Evolutionary conservation across 2,329 filamentous ascomycete genomes (phyloP).

Genomic region (Chrysoporthe cubensis): DNA sequence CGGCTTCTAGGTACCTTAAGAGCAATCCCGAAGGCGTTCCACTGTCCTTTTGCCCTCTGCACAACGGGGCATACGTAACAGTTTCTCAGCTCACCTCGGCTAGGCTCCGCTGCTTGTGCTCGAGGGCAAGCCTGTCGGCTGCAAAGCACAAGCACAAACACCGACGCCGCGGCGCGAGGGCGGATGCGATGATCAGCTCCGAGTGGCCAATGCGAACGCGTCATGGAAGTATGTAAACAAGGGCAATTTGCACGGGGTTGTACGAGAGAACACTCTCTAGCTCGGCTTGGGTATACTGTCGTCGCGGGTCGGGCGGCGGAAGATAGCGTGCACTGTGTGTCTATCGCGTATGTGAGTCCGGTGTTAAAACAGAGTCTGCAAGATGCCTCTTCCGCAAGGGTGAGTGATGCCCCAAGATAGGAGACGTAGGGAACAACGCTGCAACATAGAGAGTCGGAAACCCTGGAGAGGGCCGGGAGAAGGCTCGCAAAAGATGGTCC

Average conservation of each 20-base stretch:
- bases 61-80: background rate
- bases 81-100: background rate
- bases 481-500: background rate
- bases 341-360: background rate
- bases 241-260: constrained; percentile 1
- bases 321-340: constrained; percentile 1
- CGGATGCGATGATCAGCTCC: background rate
- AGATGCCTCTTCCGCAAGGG: background rate
- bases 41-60: constrained; percentile 2
- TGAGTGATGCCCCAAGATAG: background rate
- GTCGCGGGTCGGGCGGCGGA: background rate
- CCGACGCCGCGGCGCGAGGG: constrained; percentile 11
- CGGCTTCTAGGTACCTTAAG: background rate
- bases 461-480: background rate
- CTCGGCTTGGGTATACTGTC: background rate
- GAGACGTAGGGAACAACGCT: background rate
- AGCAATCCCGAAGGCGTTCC: background rate
- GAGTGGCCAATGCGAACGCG: constrained; percentile 6
- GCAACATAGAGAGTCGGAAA: background rate
- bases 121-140: background rate
- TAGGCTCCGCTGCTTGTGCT: background rate
- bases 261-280: background rate
- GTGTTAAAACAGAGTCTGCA: background rate
- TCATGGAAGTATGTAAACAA: background rate
- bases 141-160: background rate